Conservation (phyloP, 2,329 filamentous ascomycete genomes). For the Aspergillus ochraceoroseus region DNA sequence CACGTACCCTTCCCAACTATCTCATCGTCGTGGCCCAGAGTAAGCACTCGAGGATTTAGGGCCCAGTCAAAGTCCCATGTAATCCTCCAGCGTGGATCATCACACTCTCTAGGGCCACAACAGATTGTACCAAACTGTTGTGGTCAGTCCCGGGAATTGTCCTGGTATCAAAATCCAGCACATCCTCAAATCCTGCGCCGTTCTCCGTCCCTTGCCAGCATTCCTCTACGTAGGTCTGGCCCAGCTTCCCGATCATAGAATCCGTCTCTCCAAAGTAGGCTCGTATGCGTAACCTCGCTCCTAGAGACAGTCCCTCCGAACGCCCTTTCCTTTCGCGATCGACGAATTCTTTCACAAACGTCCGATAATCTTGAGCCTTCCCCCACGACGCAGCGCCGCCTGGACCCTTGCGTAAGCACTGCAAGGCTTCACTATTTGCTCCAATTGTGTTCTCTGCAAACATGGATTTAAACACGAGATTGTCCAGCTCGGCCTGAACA, state of each 20-base stretch:
- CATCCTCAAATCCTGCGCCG: slow-evolving; percentile 17
- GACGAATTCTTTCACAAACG: slow-evolving; percentile 19
- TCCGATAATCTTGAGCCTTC: slow-evolving; percentile 34
- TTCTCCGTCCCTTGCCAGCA: too few species aligned
- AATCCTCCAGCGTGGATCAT: too few species aligned
- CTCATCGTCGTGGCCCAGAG: too few species aligned
- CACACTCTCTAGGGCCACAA: too few species aligned
- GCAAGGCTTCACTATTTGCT: slow-evolving; percentile 38
- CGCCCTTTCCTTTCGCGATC: slow-evolving; percentile 6
- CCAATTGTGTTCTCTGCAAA: slow-evolving; percentile 33
- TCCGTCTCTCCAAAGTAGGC: slow-evolving; percentile 41
- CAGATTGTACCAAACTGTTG: slow-evolving; percentile 30
- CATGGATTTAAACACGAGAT: slow-evolving; percentile 17
- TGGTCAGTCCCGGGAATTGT: slow-evolving; percentile 38
- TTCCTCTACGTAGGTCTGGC: slow-evolving; percentile 42
- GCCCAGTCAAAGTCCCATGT: too few species aligned
- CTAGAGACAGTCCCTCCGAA: background rate
- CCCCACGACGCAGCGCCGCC: slow-evolving; percentile 35
- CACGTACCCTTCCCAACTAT: too few species aligned
- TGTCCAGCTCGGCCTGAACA: slow-evolving; percentile 19
- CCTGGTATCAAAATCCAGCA: slow-evolving; percentile 20
- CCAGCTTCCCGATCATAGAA: slow-evolving; percentile 42
- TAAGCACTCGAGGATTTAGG: too few species aligned
- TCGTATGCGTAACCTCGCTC: slow-evolving; percentile 25
- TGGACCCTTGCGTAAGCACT: slow-evolving; percentile 35